Percentiles rank a stretch among this genome's conserved stretches.
Evolutionary conservation across 2,329 filamentous ascomycete species (phyloP).

Genomic region (Alternaria tenuissima): DNA sequence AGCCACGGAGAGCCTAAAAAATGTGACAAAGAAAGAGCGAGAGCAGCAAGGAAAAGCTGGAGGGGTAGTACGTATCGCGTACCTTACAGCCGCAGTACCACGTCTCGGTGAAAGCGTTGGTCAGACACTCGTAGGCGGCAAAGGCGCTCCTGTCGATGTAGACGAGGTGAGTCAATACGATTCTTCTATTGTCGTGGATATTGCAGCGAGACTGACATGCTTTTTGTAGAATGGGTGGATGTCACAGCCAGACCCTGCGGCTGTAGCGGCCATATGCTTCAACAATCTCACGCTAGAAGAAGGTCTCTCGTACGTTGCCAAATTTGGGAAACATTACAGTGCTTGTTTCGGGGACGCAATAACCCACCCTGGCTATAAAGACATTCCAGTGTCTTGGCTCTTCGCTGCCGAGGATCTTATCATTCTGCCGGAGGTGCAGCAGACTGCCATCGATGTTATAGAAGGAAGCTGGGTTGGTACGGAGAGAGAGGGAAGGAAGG

Average conservation of each 20-base stretch:
- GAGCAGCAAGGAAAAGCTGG: slow-evolving; percentile 40
- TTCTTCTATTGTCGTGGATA: neutral
- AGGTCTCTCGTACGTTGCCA: slow-evolving; percentile 20
- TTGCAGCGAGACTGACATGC: neutral
- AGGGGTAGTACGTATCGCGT: slow-evolving; percentile 37
- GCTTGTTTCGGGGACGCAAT: slow-evolving; percentile 46
- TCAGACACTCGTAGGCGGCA: slow-evolving; percentile 1
- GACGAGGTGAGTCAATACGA: slow-evolving; percentile 19
- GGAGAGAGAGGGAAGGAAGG: slow-evolving; percentile 44
- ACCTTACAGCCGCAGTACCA: slow-evolving; percentile 31
- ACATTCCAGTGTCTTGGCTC: slow-evolving; percentile 53
- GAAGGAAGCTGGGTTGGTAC: slow-evolving; percentile 38
- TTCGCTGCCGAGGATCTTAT: slow-evolving; percentile 49
- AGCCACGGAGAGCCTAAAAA: slow-evolving; percentile 39
- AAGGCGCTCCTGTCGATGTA: slow-evolving; percentile 3
- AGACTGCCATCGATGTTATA: slow-evolving; percentile 46
- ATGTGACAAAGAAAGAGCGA: slow-evolving; percentile 37
- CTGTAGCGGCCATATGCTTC: slow-evolving; percentile 23
- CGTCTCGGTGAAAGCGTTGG: slow-evolving; percentile 19
- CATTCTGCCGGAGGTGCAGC: slow-evolving; percentile 46
- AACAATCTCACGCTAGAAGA: slow-evolving; percentile 25
- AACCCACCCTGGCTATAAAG: slow-evolving; percentile 53
- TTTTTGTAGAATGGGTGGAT: slow-evolving; percentile 25
- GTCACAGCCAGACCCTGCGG: slow-evolving; percentile 11
- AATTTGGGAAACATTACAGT: slow-evolving; percentile 44